phyloP scores from a whole-genome alignment of 352 stramenopile genomes.

The Globisporangium carolinianum region DNA sequence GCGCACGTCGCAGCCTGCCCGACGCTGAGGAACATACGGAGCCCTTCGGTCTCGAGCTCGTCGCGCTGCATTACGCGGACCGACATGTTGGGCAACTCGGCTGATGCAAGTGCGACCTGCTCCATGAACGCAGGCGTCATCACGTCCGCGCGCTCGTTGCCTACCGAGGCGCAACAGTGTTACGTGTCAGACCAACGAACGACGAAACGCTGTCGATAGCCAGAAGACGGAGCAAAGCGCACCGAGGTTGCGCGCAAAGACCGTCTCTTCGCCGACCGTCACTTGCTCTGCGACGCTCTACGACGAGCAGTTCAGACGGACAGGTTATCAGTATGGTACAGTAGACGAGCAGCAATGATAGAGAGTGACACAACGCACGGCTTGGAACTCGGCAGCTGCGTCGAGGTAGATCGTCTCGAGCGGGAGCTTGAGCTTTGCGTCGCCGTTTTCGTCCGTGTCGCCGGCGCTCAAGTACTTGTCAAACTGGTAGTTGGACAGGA shows the following conservation, averaged over 20 bases:
- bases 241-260: constrained; percentile 78
- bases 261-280: constrained; percentile 69
- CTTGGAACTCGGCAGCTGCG: constrained; percentile 42
- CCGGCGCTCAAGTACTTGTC: constrained; percentile 67
- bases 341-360: neutral
- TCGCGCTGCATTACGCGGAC: constrained; percentile 72
- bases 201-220: too few relatives aligned
- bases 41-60: constrained; percentile 66
- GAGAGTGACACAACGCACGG: constrained; percentile 19
- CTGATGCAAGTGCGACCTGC: constrained; percentile 49
- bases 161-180: neutral
- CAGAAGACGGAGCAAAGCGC: constrained; percentile 12
- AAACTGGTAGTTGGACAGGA: constrained; percentile 86
- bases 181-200: too few relatives aligned
- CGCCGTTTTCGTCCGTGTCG: constrained; percentile 40
- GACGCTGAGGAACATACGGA: constrained; percentile 85
- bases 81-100: constrained; percentile 73
- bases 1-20: constrained; percentile 63
- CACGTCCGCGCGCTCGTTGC: constrained; percentile 76
- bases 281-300: constrained; percentile 59
- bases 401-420: constrained; percentile 62
- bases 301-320: too few relatives aligned
- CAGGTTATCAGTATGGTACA: too few relatives aligned
- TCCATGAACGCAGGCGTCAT: constrained; percentile 81
- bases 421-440: constrained; percentile 59